phyloP scores from a whole-genome alignment of 2,329 filamentous ascomycete species.

The Cladophialophora yegresii region DNA sequence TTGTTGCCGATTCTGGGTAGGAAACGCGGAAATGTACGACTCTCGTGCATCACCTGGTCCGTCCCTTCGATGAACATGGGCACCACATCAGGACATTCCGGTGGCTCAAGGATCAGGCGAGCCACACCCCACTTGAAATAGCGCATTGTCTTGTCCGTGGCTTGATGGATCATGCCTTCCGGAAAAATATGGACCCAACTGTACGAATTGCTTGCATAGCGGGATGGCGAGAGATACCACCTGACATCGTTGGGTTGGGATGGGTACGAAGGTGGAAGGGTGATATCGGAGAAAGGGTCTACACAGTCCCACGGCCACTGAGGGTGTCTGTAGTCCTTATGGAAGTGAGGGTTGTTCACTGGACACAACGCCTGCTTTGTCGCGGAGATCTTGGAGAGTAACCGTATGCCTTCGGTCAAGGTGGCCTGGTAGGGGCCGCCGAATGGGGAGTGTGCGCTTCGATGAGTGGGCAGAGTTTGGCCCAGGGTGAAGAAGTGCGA shows the following conservation, averaged over 20 bases:
- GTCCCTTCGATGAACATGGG: constrained; percentile 94
- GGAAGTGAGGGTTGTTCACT: constrained; percentile 21
- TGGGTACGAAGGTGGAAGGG: constrained; percentile 41
- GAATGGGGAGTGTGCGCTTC: constrained; percentile 71
- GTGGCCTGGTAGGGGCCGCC: constrained; percentile 91
- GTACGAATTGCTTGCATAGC: constrained; percentile 68
- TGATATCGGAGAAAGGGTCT: constrained; percentile 51
- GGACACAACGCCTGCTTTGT: constrained; percentile 35
- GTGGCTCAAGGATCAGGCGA: constrained; percentile 83
- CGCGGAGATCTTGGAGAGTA: constrained; percentile 66
- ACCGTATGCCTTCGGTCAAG: constrained; percentile 78
- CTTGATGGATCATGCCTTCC: constrained; percentile 91
- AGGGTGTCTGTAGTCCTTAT: constrained; percentile 49
- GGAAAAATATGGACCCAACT: constrained; percentile 96
- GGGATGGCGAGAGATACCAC: constrained; percentile 69
- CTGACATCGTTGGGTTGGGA: constrained; percentile 66
- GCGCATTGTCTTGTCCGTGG: constrained; percentile 67
- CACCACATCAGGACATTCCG: constrained; percentile 82
- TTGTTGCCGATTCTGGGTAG: constrained; percentile 72
- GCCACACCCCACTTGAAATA: constrained; percentile 99
- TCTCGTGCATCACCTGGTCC: constrained; percentile 84
- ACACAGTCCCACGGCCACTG: constrained; percentile 53
- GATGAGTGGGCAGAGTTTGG: constrained; percentile 87
- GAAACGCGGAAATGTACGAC: constrained; percentile 75
- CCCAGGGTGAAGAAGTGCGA: constrained; percentile 83